phyloP scores from a whole-genome alignment of 768 basidiomycete species.

The Termitomyces sp. region DNA sequence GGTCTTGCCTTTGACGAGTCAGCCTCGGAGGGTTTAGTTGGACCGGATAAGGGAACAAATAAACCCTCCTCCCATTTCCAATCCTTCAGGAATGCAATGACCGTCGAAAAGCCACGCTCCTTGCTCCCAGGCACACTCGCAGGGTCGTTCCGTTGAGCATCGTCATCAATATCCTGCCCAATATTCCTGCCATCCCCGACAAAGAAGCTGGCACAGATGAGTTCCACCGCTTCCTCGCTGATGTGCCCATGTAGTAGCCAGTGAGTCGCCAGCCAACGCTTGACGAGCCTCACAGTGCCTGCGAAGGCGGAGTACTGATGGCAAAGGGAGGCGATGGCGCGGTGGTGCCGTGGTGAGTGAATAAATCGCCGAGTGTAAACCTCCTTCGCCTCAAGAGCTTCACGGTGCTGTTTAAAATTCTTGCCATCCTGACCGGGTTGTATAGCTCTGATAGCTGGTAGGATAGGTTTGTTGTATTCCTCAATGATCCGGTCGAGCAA shows the following conservation, averaged over 20 bases:
- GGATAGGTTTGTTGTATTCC: slow-evolving; percentile 32
- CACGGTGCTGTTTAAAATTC: slow-evolving; percentile 43
- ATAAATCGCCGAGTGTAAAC: slow-evolving; percentile 68
- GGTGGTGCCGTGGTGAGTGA: slow-evolving; percentile 80
- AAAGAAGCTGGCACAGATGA: slow-evolving; percentile 79
- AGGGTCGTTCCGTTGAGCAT: slow-evolving; percentile 25
- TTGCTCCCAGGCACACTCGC: slow-evolving; percentile 64
- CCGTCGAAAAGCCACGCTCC: slow-evolving; percentile 71
- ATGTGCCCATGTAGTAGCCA: slow-evolving; percentile 77
- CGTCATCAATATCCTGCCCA: slow-evolving; percentile 21
- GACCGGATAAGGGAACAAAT: slow-evolving; percentile 66
- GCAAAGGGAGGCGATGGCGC: slow-evolving; percentile 70
- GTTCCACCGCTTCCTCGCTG: slow-evolving; percentile 74
- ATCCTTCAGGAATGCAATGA: slow-evolving; percentile 65
- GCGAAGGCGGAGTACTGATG: slow-evolving; percentile 79
- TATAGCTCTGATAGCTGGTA: slow-evolving; percentile 26
- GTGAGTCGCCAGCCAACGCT: slow-evolving; percentile 91
- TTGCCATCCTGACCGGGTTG: slow-evolving; percentile 23
- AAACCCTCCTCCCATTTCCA: slow-evolving; percentile 83
- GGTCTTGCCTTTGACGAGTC: slow-evolving; percentile 16
- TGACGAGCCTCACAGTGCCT: slow-evolving; percentile 80
- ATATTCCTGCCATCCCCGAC: slow-evolving; percentile 41
- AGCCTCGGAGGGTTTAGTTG: slow-evolving; percentile 22
- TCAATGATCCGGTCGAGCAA: slow-evolving; percentile 68
- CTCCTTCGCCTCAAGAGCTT: slow-evolving; percentile 51